Percentiles rank a stretch among this genome's conserved stretches.
phyloP scores from a whole-genome alignment of 768 basidiomycete genomes.

The Russula vinacea region DNA sequence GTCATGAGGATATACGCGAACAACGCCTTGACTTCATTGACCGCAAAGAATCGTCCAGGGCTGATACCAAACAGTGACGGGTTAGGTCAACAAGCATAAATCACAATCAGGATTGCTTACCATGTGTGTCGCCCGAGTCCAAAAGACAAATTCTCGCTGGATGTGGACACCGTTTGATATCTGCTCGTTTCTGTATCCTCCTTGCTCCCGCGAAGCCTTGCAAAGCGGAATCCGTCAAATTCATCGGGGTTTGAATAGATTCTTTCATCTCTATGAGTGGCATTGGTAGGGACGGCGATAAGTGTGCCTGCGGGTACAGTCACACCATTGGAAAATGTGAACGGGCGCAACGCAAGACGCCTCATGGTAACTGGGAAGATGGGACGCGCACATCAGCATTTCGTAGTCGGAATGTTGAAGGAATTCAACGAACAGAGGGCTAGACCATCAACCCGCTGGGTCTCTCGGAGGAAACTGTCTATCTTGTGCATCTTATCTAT shows the following conservation, averaged over 20 bases:
- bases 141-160: not conserved
- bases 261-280: conserved; percentile 42
- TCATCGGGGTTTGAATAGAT: conserved; percentile 42
- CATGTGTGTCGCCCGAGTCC: not conserved
- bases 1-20: not conserved
- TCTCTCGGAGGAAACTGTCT: conserved; percentile 40
- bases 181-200: not conserved
- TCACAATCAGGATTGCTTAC: not conserved
- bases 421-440: not conserved
- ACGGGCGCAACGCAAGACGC: conserved; percentile 33
- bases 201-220: conserved; percentile 33
- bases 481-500: conserved; percentile 34
- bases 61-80: not conserved
- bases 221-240: conserved; percentile 46
- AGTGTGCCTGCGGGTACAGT: conserved; percentile 41
- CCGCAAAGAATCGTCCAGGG: not conserved
- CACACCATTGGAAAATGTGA: conserved; percentile 39
- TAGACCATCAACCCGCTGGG: conserved; percentile 31
- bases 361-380: conserved; percentile 24
- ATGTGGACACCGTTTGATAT: not conserved
- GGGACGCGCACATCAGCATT: not conserved
- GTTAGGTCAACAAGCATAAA: not conserved
- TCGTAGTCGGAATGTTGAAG: not conserved
- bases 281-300: conserved; percentile 35
- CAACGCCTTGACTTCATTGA: not conserved